Conservation (phyloP, 2,329 filamentous ascomycete genomes). For the Diplodia mutila region DNA sequence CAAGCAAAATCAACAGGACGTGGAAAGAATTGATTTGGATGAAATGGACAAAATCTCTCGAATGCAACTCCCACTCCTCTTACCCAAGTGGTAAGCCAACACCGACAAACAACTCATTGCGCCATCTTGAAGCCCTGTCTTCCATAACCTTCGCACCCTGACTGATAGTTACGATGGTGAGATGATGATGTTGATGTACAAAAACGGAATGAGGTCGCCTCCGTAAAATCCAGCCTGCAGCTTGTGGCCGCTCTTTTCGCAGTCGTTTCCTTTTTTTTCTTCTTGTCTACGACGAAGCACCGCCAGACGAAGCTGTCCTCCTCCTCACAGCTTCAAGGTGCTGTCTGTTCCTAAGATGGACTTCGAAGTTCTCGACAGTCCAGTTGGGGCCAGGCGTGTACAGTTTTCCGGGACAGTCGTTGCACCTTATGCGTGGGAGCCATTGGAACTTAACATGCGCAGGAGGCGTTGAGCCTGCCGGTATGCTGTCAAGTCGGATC, state of each 20-base stretch:
- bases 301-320: conserved; percentile 30
- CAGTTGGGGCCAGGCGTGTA: conserved; percentile 88
- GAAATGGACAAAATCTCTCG: conserved; percentile 4
- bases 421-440: conserved; percentile 85
- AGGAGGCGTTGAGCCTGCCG: conserved; percentile 56
- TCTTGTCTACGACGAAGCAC: not conserved
- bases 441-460: conserved; percentile 76
- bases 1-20: not conserved
- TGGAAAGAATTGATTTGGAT: not conserved
- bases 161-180: conserved; percentile 13
- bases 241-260: not conserved
- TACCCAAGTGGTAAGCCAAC: conserved; percentile 18
- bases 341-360: conserved; percentile 82
- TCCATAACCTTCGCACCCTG: not conserved
- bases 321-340: conserved; percentile 57
- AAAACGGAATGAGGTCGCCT: conserved; percentile 2
- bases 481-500: conserved; percentile 56
- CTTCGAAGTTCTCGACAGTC: conserved; percentile 88
- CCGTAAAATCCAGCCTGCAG: not conserved
- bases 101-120: not conserved
- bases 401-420: conserved; percentile 89
- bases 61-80: conserved; percentile 5
- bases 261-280: not conserved
- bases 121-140: not conserved
- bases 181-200: conserved; percentile 22